These are phyloP conservation scores for Phytophthora agathidicida DNA, from an alignment of 352 stramenopile genomes.

Conservation along the genomic window DNA sequence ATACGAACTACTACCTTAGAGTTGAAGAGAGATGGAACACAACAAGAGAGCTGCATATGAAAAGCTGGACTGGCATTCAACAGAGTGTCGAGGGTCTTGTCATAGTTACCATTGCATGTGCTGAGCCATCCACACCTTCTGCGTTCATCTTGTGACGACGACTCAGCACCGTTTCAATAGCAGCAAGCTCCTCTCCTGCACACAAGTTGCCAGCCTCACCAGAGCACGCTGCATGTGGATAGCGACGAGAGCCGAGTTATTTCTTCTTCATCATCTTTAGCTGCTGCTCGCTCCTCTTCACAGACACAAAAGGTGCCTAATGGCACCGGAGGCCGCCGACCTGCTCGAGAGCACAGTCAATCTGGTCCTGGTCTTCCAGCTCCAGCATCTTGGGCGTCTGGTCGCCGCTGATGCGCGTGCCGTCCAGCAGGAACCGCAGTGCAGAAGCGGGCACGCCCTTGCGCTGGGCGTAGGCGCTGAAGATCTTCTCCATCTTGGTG, in stretches of 20 bases:
- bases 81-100: constrained; percentile 14
- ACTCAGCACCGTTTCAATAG: not conserved
- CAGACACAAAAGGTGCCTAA: constrained; percentile 37
- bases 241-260: constrained; percentile 1
- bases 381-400: constrained; percentile 97
- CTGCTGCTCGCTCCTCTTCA: constrained; percentile 9
- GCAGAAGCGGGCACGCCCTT: constrained; percentile 92
- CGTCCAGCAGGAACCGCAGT: constrained; percentile 97
- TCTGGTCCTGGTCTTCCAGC: constrained; percentile 98
- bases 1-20: constrained; percentile 2
- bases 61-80: constrained; percentile 35
- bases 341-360: constrained; percentile 96
- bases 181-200: not conserved
- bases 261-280: constrained; percentile 1
- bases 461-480: constrained; percentile 95
- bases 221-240: constrained; percentile 1
- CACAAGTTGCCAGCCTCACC: not conserved
- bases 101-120: constrained; percentile 2
- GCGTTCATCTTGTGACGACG: not conserved
- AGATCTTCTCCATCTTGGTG: constrained; percentile 99
- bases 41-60: not conserved
- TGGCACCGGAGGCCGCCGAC: constrained; percentile 63
- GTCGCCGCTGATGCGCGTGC: constrained; percentile 94
- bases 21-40: not conserved
- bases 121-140: constrained; percentile 1